Conservation (phyloP, 2,329 filamentous ascomycete species). For the Aureobasidium subglaciale region DNA sequence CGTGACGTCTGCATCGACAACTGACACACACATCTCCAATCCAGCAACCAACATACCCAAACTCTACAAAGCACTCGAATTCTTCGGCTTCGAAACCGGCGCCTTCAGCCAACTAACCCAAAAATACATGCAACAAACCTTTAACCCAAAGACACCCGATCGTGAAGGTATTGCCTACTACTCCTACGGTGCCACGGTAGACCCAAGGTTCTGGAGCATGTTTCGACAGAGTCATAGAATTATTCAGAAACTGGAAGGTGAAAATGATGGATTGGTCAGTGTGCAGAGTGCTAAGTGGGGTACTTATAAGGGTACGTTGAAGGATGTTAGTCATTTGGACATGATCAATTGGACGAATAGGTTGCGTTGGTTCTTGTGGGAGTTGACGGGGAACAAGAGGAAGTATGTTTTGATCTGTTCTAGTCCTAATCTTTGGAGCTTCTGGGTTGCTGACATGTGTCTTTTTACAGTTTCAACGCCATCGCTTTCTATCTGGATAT, state of each 20-base stretch:
- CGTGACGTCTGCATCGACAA: too few species aligned
- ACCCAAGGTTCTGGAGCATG: constrained; percentile 49
- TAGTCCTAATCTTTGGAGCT: background rate
- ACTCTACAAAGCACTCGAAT: constrained; percentile 49
- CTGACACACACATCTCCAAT: constrained; percentile 11
- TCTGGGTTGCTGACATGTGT: constrained; percentile 14
- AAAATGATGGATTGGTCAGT: constrained; percentile 59
- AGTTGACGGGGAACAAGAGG: constrained; percentile 48
- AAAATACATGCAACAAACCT: constrained; percentile 50
- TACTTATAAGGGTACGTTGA: constrained; percentile 54
- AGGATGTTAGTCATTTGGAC: constrained; percentile 58
- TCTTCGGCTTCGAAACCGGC: constrained; percentile 50
- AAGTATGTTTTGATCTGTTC: constrained; percentile 34
- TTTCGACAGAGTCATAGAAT: constrained; percentile 52
- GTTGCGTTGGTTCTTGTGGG: constrained; percentile 51
- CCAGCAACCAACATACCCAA: constrained; percentile 42
- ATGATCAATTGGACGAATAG: constrained; percentile 62
- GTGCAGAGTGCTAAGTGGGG: constrained; percentile 56
- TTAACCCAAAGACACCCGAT: constrained; percentile 54
- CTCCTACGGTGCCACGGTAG: constrained; percentile 54
- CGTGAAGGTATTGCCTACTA: constrained; percentile 51
- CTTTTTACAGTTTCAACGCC: constrained; percentile 51
- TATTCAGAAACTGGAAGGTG: constrained; percentile 47
- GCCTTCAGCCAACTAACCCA: constrained; percentile 56
- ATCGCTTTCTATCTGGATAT: constrained; percentile 58